Evolutionary conservation across 1,284 basidiomycete species (phyloP).

Genomic region (Trametes polyzona): DNA sequence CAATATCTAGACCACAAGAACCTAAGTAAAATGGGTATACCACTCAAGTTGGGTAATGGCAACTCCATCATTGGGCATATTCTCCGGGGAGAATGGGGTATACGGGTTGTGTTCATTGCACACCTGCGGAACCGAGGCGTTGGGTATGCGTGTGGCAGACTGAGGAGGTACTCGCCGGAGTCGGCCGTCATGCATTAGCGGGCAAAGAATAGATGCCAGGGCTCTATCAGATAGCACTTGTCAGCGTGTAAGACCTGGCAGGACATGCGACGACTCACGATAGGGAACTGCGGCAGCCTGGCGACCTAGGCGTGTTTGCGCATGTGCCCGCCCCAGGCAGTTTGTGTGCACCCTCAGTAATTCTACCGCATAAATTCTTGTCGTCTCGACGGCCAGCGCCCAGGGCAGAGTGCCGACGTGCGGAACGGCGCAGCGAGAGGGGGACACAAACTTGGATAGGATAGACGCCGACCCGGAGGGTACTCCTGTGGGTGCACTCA

Average conservation of each 20-base stretch:
- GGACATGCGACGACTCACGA: background rate
- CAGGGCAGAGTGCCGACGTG: background rate
- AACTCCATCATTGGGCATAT: background rate
- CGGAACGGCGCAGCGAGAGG: background rate
- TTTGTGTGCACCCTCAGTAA: too few relatives aligned
- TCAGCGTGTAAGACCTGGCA: background rate
- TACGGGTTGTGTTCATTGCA: too few relatives aligned
- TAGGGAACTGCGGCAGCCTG: background rate
- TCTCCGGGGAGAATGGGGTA: background rate
- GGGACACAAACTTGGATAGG: background rate
- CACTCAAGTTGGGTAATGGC: background rate
- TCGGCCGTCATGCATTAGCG: background rate
- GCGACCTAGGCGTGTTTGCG: background rate
- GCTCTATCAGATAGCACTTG: background rate
- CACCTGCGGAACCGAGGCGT: background rate
- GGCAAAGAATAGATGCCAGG: background rate
- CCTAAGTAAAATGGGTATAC: background rate
- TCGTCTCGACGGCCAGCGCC: background rate
- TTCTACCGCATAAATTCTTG: too few relatives aligned
- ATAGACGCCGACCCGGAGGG: constrained; percentile 21
- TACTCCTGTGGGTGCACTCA: constrained; percentile 14
- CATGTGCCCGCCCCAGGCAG: background rate
- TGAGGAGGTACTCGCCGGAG: constrained; percentile 11
- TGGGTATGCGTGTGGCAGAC: background rate
- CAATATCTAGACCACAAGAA: background rate